phyloP scores from a whole-genome alignment of 1,284 basidiomycete genomes.

The Ceratobasidium sp. region DNA sequence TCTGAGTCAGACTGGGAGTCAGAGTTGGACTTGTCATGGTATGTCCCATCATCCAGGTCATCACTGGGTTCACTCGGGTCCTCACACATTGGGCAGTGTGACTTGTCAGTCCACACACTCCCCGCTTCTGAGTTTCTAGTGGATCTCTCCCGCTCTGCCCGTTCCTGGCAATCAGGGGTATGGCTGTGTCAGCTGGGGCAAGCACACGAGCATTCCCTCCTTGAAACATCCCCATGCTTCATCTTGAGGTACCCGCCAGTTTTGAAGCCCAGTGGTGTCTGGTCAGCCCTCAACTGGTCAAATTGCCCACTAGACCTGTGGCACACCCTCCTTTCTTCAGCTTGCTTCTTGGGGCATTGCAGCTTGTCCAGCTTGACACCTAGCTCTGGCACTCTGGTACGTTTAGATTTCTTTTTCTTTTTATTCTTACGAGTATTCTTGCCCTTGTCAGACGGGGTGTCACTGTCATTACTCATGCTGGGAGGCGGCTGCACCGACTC shows the following conservation, averaged over 20 bases:
- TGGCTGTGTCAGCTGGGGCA: no score
- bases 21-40: background rate
- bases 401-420: background rate
- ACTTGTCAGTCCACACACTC: no score
- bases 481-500: background rate
- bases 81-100: no score
- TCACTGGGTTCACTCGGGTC: background rate
- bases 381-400: background rate
- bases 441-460: no score
- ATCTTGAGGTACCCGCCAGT: conserved; percentile 11
- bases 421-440: background rate
- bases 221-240: background rate
- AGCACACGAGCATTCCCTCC: background rate
- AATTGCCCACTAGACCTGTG: background rate
- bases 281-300: background rate
- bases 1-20: background rate
- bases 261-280: background rate
- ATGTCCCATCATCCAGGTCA: background rate
- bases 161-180: no score
- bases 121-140: no score
- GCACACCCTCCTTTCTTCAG: background rate
- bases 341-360: background rate
- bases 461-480: background rate
- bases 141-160: no score
- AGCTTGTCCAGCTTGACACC: background rate